phyloP scores from a whole-genome alignment of 2,329 filamentous ascomycete species.

The Curvularia lunata region DNA sequence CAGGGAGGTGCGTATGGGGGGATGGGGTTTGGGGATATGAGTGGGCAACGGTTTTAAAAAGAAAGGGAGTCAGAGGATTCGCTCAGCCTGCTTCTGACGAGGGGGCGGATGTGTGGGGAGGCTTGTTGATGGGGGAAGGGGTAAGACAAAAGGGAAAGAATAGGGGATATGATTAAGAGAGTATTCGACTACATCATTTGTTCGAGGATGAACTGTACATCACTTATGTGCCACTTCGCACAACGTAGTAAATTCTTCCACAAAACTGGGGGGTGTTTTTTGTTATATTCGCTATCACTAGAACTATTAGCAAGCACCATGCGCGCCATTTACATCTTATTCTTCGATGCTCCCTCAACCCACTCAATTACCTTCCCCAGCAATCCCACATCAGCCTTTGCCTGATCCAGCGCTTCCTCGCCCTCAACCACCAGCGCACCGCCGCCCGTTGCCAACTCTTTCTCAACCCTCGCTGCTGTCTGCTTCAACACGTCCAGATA shows the following conservation, averaged over 20 bases:
- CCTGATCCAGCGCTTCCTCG: conserved; percentile 43
- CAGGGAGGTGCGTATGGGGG: conserved; percentile 36
- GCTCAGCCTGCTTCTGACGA: too few relatives aligned
- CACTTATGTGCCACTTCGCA: too few relatives aligned
- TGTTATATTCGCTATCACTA: background rate
- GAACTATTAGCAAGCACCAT: background rate
- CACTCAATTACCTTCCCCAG: conserved; percentile 46
- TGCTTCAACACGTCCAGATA: conserved; percentile 54
- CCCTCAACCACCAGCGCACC: conserved; percentile 49
- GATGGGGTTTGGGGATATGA: conserved; percentile 33
- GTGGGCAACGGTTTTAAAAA: conserved; percentile 25
- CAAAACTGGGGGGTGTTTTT: background rate
- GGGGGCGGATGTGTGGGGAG: too few relatives aligned
- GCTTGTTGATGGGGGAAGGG: too few relatives aligned
- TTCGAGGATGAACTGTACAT: too few relatives aligned
- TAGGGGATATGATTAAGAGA: too few relatives aligned
- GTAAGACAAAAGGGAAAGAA: too few relatives aligned
- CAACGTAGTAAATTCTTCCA: background rate
- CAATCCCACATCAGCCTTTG: conserved; percentile 43
- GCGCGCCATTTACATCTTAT: conserved; percentile 13
- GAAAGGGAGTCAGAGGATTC: background rate
- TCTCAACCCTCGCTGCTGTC: conserved; percentile 45
- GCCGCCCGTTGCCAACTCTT: conserved; percentile 44
- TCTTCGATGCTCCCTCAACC: conserved; percentile 28
- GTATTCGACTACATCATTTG: too few relatives aligned